These are phyloP conservation scores for Stephania yunnanensis DNA, from an alignment of 164 flowering plant species.

Conservation along the genomic window DNA sequence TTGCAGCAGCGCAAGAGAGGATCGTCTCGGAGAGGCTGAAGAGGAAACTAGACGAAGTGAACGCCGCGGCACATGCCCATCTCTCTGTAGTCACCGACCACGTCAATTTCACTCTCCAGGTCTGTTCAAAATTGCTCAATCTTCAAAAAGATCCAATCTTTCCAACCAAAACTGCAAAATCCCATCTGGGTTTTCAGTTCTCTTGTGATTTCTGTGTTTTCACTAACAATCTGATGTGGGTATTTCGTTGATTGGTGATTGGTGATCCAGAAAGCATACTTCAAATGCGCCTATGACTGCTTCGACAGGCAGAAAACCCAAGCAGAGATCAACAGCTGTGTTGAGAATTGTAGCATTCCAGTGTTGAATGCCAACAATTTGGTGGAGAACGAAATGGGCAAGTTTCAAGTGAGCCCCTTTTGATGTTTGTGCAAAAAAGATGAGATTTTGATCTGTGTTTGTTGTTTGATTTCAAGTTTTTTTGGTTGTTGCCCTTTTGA, in stretches of 20 bases:
- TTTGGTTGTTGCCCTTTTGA: not conserved
- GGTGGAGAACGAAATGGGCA: conserved; percentile 83
- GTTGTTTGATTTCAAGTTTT: no score
- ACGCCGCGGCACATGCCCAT: conserved; percentile 65
- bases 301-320: conserved; percentile 71
- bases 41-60: conserved; percentile 66
- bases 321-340: conserved; percentile 75
- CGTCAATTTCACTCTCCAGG: conserved; percentile 97
- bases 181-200: not conserved
- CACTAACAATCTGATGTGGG: not conserved
- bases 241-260: not conserved
- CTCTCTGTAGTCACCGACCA: conserved; percentile 77
- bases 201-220: no score
- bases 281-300: conserved; percentile 92
- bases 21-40: conserved; percentile 64
- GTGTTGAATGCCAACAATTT: conserved; percentile 62
- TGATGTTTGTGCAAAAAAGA: not conserved
- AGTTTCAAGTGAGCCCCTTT: conserved; percentile 59
- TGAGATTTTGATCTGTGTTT: no score
- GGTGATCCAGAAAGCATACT: conserved; percentile 78
- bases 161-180: not conserved
- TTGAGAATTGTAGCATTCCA: conserved; percentile 84
- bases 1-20: conserved; percentile 66
- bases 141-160: not conserved
- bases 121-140: conserved; percentile 11